These are phyloP conservation scores for Hypoxylon sp. DNA, from an alignment of 2,329 filamentous ascomycete genomes.

Conservation along the genomic window DNA sequence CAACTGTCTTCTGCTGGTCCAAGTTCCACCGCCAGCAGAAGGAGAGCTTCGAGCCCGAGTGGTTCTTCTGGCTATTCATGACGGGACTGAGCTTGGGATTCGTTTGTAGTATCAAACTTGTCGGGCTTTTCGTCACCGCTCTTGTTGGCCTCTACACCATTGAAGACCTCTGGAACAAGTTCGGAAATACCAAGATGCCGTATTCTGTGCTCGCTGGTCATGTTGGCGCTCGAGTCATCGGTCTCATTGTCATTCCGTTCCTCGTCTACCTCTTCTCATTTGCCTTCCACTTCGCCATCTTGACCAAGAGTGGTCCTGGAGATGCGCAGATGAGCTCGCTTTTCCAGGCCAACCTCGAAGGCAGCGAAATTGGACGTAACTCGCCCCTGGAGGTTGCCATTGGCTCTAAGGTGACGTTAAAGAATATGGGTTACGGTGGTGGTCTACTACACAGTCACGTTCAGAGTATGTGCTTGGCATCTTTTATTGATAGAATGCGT, in stretches of 20 bases:
- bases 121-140: constrained; percentile 94
- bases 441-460: constrained; percentile 96
- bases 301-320: constrained; percentile 92
- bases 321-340: constrained; percentile 99
- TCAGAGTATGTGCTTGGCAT: constrained; percentile 67
- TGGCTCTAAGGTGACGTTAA: constrained; percentile 90
- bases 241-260: constrained; percentile 88
- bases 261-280: constrained; percentile 97
- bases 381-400: constrained; percentile 92
- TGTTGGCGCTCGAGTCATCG: constrained; percentile 81
- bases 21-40: constrained; percentile 92
- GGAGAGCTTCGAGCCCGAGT: constrained; percentile 88
- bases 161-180: constrained; percentile 98
- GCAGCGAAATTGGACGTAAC: constrained; percentile 93
- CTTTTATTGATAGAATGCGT: constrained; percentile 2
- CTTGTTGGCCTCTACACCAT: constrained; percentile 95
- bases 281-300: constrained; percentile 91
- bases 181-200: constrained; percentile 93
- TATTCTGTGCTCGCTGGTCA: constrained; percentile 75
- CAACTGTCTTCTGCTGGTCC: constrained; percentile 95
- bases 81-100: constrained; percentile 96
- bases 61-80: constrained; percentile 94
- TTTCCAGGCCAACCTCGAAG: constrained; percentile 95
- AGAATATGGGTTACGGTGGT: constrained; percentile 99
- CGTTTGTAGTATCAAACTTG: constrained; percentile 98